Conservation (phyloP, 2,329 filamentous ascomycete genomes). For the Diaporthe nobilis region DNA sequence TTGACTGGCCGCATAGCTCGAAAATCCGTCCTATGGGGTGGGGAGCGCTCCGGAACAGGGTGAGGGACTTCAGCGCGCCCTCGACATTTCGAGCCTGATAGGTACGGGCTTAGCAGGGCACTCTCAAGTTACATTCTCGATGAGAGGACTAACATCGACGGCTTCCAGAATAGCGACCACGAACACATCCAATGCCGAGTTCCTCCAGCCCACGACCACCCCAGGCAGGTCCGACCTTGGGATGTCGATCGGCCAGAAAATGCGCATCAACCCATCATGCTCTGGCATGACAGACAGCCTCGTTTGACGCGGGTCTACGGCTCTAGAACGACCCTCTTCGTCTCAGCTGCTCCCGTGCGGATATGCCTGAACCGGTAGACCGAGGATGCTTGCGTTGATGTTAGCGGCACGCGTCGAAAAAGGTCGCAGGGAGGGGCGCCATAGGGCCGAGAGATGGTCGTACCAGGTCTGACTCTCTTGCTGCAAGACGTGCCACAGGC, state of each 20-base stretch:
- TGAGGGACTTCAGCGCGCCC: constrained; percentile 85
- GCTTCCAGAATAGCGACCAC: constrained; percentile 91
- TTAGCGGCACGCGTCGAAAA: constrained; percentile 45
- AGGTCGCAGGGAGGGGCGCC: constrained; percentile 37
- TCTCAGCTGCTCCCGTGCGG: constrained; percentile 93
- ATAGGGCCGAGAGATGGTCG: constrained; percentile 51
- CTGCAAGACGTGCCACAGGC: constrained; percentile 86
- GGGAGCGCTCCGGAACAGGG: constrained; percentile 84
- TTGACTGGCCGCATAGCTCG: constrained; percentile 84
- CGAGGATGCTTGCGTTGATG: constrained; percentile 79
- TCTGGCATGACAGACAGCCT: constrained; percentile 71
- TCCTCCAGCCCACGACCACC: constrained; percentile 95
- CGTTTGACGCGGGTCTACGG: constrained; percentile 48
- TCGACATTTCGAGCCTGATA: constrained; percentile 84
- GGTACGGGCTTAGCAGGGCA: constrained; percentile 47
- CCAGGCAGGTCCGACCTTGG: constrained; percentile 80
- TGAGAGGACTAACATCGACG: constrained; percentile 78
- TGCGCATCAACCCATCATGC: constrained; percentile 92
- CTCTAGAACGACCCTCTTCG: constrained; percentile 92
- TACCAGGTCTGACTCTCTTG: constrained; percentile 85
- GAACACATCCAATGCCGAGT: constrained; percentile 90
- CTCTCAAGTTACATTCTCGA: constrained; percentile 4
- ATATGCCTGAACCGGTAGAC: constrained; percentile 83
- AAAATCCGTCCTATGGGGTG: constrained; percentile 87
- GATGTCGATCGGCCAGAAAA: constrained; percentile 97